A percentile compares a stretch with the other conserved stretches of the same genome.
These are phyloP conservation scores for Cadophora sp. DNA, from an alignment of 2,329 filamentous ascomycete species.

Conservation along the genomic window DNA sequence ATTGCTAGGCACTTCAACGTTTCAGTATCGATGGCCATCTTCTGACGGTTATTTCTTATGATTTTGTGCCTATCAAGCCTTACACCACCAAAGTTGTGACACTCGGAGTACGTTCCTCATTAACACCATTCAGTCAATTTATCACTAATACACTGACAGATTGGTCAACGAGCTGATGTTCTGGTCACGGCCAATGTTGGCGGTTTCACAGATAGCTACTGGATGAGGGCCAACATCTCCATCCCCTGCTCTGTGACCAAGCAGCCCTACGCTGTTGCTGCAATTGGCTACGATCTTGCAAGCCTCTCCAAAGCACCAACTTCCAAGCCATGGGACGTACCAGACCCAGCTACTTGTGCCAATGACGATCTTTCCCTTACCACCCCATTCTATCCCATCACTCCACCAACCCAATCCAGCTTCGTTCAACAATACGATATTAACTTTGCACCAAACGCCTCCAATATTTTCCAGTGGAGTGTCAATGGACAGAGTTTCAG, in stretches of 20 bases:
- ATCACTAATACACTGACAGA: conserved; percentile 11
- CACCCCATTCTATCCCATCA: conserved; percentile 18
- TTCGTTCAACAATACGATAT: conserved; percentile 29
- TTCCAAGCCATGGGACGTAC: conserved; percentile 37
- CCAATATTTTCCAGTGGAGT: conserved; percentile 58
- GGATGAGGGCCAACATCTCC: conserved; percentile 62
- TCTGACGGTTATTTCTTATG: conserved; percentile 69
- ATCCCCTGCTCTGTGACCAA: conserved; percentile 54
- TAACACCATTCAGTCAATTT: no score
- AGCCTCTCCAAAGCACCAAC: conserved; percentile 5
- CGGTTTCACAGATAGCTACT: conserved; percentile 56
- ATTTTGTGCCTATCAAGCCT: conserved; percentile 64
- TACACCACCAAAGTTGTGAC: conserved; percentile 66
- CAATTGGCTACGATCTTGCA: conserved; percentile 48
- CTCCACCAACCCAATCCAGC: conserved; percentile 27
- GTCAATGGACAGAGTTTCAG: conserved; percentile 51
- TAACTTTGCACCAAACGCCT: conserved; percentile 54
- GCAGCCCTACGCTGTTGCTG: conserved; percentile 61
- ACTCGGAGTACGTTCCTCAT: conserved; percentile 50
- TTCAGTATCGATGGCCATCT: conserved; percentile 56
- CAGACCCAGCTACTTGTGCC: conserved; percentile 57
- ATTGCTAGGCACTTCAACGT: conserved; percentile 49
- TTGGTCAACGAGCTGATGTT: conserved; percentile 54
- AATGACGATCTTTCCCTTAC: conserved; percentile 53
- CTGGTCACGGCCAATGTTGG: conserved; percentile 57